phyloP scores from a whole-genome alignment of 768 basidiomycete species.

The Hygrophorus russula region DNA sequence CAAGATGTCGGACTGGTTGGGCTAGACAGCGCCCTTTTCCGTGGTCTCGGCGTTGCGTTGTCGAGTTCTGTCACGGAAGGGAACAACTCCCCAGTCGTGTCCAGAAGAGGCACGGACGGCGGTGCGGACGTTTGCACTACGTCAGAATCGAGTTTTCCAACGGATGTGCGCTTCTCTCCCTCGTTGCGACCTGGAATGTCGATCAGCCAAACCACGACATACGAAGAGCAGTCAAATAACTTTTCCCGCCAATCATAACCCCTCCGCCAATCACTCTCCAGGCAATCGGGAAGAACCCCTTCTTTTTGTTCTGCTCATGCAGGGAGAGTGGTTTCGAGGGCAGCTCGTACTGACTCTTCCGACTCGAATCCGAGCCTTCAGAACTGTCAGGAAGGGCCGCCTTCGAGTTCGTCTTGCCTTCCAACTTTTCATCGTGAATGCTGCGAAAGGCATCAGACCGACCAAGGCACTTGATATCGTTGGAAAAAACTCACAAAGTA shows the following conservation, averaged over 20 bases:
- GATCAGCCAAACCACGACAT: neutral
- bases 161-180: too few species aligned
- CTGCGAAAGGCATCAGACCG: slow-evolving; percentile 17
- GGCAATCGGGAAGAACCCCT: slow-evolving; percentile 49
- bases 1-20: slow-evolving; percentile 13
- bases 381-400: neutral
- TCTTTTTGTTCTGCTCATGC: slow-evolving; percentile 27
- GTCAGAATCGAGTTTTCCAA: too few species aligned
- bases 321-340: slow-evolving; percentile 12
- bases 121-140: too few species aligned
- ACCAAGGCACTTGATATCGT: neutral
- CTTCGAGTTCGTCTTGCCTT: neutral
- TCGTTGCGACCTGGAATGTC: neutral
- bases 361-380: neutral
- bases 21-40: slow-evolving; percentile 14
- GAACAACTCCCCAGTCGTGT: too few species aligned
- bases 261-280: slow-evolving; percentile 77
- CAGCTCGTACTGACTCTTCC: slow-evolving; percentile 7
- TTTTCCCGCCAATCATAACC: slow-evolving; percentile 45
- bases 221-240: neutral
- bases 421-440: slow-evolving; percentile 26
- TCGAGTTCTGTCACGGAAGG: neutral
- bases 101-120: too few species aligned
- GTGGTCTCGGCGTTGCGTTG: slow-evolving; percentile 6
- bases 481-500: slow-evolving; percentile 38